Evolutionary conservation across 2,329 filamentous ascomycete genomes (phyloP).

Genomic region (Albophoma yamanashiensis): DNA sequence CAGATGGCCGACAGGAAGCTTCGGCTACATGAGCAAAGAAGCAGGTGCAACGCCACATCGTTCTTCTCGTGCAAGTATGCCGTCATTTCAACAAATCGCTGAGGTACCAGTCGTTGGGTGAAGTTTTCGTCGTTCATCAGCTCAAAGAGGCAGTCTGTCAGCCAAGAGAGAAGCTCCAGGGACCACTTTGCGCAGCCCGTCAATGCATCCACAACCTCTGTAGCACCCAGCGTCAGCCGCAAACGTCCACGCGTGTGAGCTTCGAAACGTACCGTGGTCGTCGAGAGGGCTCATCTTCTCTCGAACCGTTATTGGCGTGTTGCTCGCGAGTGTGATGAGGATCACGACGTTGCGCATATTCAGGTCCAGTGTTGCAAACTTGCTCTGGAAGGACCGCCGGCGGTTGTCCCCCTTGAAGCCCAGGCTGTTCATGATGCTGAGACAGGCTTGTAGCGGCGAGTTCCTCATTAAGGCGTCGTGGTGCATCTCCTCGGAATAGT

Average conservation of each 20-base stretch:
- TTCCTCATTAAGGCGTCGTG: constrained; percentile 67
- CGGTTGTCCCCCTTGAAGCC: constrained; percentile 57
- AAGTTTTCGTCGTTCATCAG: constrained; percentile 43
- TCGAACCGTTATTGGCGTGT: constrained; percentile 40
- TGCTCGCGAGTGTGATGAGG: constrained; percentile 53
- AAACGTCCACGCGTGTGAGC: neutral
- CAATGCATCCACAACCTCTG: constrained; percentile 62
- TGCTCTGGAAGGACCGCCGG: constrained; percentile 55
- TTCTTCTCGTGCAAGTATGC: constrained; percentile 42
- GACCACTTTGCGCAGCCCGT: constrained; percentile 71
- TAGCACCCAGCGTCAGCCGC: constrained; percentile 3
- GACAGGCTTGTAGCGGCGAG: constrained; percentile 58
- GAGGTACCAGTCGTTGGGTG: constrained; percentile 34
- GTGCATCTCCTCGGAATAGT: constrained; percentile 68
- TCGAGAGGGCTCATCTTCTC: constrained; percentile 49
- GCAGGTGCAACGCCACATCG: constrained; percentile 48
- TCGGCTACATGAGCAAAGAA: constrained; percentile 66
- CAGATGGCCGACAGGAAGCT: constrained; percentile 61
- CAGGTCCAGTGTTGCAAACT: constrained; percentile 64
- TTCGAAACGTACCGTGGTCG: constrained; percentile 34
- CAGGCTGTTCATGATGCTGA: constrained; percentile 71
- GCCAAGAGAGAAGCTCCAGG: constrained; percentile 56
- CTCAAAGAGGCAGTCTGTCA: constrained; percentile 47
- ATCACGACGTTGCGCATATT: constrained; percentile 64
- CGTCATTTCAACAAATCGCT: constrained; percentile 37